Percentiles rank a stretch among this genome's conserved stretches.
These are phyloP conservation scores for Pyrus hybrid DNA, from an alignment of 331 rosid species.

Conservation along the genomic window DNA sequence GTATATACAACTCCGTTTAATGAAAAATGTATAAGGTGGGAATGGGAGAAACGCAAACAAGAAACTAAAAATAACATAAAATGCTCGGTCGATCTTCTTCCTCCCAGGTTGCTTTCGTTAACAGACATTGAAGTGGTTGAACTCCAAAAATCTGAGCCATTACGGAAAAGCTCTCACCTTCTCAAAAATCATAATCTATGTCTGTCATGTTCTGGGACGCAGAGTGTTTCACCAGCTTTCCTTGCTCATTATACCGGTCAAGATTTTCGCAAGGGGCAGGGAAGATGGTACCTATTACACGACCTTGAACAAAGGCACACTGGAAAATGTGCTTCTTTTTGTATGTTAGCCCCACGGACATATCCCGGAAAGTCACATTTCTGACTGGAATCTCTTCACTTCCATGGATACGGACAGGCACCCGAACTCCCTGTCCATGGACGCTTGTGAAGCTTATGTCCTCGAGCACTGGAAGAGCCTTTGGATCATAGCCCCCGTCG, in stretches of 20 bases:
- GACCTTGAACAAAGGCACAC: slow-evolving; percentile 88
- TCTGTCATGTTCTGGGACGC: slow-evolving; percentile 71
- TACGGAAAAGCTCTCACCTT: slow-evolving; percentile 8
- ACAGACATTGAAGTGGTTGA: slow-evolving; percentile 16
- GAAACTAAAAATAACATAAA: background rate
- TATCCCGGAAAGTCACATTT: slow-evolving; percentile 76
- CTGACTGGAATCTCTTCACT: slow-evolving; percentile 81
- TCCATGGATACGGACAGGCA: slow-evolving; percentile 90
- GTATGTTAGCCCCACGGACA: slow-evolving; percentile 90
- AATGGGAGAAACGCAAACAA: background rate
- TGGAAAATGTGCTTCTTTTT: slow-evolving; percentile 97
- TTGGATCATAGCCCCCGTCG: slow-evolving; percentile 68
- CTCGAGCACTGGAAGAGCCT: slow-evolving; percentile 58
- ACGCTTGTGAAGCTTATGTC: slow-evolving; percentile 76
- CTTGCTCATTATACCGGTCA: slow-evolving; percentile 80
- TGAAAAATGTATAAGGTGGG: background rate
- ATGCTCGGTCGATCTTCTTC: background rate
- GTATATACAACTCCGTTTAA: slow-evolving; percentile 9
- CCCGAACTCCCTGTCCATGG: slow-evolving; percentile 97
- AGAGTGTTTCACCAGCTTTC: slow-evolving; percentile 65
- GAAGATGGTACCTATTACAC: slow-evolving; percentile 82
- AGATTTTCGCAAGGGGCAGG: slow-evolving; percentile 96
- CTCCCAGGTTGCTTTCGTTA: background rate
- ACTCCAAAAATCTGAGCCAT: slow-evolving; percentile 5
- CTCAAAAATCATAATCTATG: slow-evolving; percentile 92